These are phyloP conservation scores for Odontarrhena argentea DNA, from an alignment of 345 rosid genomes.

Conservation along the genomic window DNA sequence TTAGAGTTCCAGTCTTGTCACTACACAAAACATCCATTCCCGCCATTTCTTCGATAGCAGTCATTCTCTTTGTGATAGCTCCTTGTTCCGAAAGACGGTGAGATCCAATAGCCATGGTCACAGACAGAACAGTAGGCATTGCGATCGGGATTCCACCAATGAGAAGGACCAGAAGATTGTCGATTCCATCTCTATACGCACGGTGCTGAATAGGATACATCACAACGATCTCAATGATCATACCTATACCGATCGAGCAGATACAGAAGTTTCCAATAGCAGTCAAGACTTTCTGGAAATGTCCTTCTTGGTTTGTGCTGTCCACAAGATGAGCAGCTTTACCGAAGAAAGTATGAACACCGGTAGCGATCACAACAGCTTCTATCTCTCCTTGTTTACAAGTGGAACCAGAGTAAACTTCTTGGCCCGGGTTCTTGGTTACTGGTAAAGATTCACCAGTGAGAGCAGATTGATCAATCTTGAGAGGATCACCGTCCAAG, in stretches of 20 bases:
- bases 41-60: slow-evolving; percentile 92
- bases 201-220: slow-evolving; percentile 85
- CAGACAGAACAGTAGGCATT: slow-evolving; percentile 88
- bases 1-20: slow-evolving; percentile 89
- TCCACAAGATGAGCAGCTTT: slow-evolving; percentile 92
- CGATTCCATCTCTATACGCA: slow-evolving; percentile 66
- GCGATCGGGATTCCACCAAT: slow-evolving; percentile 94
- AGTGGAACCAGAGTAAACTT: slow-evolving; percentile 79
- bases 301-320: slow-evolving; percentile 76
- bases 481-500: slow-evolving; percentile 78
- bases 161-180: slow-evolving; percentile 78
- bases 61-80: slow-evolving; percentile 88
- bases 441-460: slow-evolving; percentile 86
- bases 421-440: slow-evolving; percentile 70
- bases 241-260: slow-evolving; percentile 67
- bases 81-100: slow-evolving; percentile 83
- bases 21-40: slow-evolving; percentile 89
- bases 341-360: slow-evolving; percentile 84
- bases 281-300: slow-evolving; percentile 85
- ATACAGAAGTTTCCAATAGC: slow-evolving; percentile 90
- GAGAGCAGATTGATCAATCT: slow-evolving; percentile 78
- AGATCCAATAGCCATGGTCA: slow-evolving; percentile 88
- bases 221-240: slow-evolving; percentile 65
- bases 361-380: slow-evolving; percentile 84
- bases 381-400: slow-evolving; percentile 92